A percentile compares a stretch with the other conserved stretches of the same genome.
Evolutionary conservation across 805 yeast genomes (phyloP).

Genomic region (Candida morakotiae): DNA sequence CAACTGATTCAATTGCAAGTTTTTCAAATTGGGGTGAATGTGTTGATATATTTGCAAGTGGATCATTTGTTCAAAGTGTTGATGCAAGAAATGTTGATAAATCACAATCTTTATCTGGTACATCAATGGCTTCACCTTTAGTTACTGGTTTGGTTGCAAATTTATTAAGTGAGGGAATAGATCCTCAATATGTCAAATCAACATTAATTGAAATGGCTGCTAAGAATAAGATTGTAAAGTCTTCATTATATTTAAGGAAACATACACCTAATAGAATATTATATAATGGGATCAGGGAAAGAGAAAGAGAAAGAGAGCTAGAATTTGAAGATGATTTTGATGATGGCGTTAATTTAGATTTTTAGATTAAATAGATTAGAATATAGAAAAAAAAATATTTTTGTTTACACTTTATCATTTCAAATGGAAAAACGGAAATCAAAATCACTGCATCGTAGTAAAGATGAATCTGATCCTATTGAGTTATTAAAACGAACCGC

Average conservation of each 20-base stretch:
- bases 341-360: not conserved
- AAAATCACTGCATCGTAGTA: conserved; percentile 6
- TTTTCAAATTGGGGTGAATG: conserved; percentile 95
- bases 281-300: conserved; percentile 18
- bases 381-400: not conserved
- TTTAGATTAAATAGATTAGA: not conserved
- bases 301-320: not conserved
- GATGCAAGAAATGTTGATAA: conserved; percentile 7
- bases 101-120: conserved; percentile 54
- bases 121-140: conserved; percentile 78
- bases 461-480: conserved; percentile 10
- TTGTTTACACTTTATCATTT: not conserved
- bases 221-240: conserved; percentile 42
- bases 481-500: conserved; percentile 11
- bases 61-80: conserved; percentile 57
- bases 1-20: conserved; percentile 61
- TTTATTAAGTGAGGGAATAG: conserved; percentile 49
- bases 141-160: conserved; percentile 65
- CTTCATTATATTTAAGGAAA: conserved; percentile 42
- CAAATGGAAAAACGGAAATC: conserved; percentile 3
- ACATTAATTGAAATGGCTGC: conserved; percentile 45
- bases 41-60: conserved; percentile 83
- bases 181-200: conserved; percentile 36
- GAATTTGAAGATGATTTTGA: conserved; percentile 1
- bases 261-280: conserved; percentile 61